A percentile compares a stretch with the other conserved stretches of the same genome.
Evolutionary conservation across 805 yeast species (phyloP).

Genomic region (Debaryomyces tyrocola): DNA sequence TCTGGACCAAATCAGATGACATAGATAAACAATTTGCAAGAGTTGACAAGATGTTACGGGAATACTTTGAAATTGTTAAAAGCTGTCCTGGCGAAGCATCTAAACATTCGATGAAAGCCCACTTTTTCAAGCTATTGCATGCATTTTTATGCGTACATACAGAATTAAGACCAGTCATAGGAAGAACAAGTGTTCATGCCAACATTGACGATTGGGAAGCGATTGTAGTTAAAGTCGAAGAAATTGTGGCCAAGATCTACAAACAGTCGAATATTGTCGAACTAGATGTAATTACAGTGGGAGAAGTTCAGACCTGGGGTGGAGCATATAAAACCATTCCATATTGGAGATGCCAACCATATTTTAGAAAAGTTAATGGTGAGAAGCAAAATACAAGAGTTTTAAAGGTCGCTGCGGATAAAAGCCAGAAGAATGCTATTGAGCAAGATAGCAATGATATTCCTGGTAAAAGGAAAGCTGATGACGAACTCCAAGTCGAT

Average conservation of each 20-base stretch:
- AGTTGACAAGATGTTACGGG: constrained; percentile 79
- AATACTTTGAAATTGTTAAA: constrained; percentile 83
- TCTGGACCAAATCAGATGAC: constrained; percentile 55
- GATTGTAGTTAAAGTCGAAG: constrained; percentile 66
- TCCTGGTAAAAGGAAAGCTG: constrained; percentile 2
- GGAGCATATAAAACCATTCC: constrained; percentile 81
- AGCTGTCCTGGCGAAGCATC: constrained; percentile 67
- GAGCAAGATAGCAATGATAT: not conserved
- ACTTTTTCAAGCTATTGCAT: constrained; percentile 81
- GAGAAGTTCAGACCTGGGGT: constrained; percentile 68
- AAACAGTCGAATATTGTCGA: constrained; percentile 50
- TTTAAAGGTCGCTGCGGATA: constrained; percentile 39
- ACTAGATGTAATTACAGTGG: constrained; percentile 55
- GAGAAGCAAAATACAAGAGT: constrained; percentile 42
- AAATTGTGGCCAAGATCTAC: constrained; percentile 57
- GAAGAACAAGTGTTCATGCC: constrained; percentile 46
- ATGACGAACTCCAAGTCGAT: not conserved
- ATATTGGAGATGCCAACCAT: constrained; percentile 96
- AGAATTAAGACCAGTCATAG: constrained; percentile 74
- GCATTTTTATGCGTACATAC: constrained; percentile 78
- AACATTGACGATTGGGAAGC: constrained; percentile 44
- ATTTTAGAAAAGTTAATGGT: constrained; percentile 88
- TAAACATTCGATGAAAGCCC: constrained; percentile 83
- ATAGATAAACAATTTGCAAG: constrained; percentile 74
- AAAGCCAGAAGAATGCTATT: not conserved